These are phyloP conservation scores for Phaffomyces thermotolerans DNA, from an alignment of 805 yeast species.

Conservation along the genomic window DNA sequence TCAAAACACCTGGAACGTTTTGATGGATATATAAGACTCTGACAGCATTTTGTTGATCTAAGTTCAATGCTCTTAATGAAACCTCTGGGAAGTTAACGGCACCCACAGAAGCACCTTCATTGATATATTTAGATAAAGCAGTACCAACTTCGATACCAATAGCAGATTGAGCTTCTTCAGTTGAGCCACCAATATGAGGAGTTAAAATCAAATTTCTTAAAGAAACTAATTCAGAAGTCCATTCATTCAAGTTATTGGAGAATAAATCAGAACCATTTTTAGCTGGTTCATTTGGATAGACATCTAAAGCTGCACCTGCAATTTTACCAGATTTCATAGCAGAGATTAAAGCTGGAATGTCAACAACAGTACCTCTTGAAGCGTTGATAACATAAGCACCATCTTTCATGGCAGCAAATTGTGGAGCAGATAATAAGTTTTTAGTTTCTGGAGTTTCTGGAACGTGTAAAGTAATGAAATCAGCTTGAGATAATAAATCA, in stretches of 20 bases:
- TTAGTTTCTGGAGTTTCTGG: constrained; percentile 93
- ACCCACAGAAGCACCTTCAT: constrained; percentile 91
- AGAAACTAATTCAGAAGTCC: constrained; percentile 76
- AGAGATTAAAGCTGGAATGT: constrained; percentile 85
- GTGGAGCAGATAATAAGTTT: constrained; percentile 82
- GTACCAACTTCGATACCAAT: constrained; percentile 93
- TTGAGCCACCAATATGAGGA: constrained; percentile 98
- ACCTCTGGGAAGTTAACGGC: constrained; percentile 99
- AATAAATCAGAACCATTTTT: constrained; percentile 86
- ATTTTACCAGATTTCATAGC: constrained; percentile 90
- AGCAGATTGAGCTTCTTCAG: constrained; percentile 97
- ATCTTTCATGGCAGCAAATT: constrained; percentile 92
- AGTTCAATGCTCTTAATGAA: constrained; percentile 75
- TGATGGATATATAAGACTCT: constrained; percentile 95
- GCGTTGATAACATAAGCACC: constrained; percentile 94
- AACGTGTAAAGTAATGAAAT: constrained; percentile 89
- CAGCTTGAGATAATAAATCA: constrained; percentile 73
- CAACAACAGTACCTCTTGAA: constrained; percentile 96
- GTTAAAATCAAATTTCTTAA: constrained; percentile 86
- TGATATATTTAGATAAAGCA: constrained; percentile 82
- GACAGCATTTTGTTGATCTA: constrained; percentile 81
- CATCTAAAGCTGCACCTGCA: constrained; percentile 97
- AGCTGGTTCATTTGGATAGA: constrained; percentile 95
- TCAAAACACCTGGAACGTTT: constrained; percentile 98
- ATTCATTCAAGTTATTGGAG: constrained; percentile 62